Conservation (phyloP, 495 filamentous ascomycete genomes). For the Hypoxylon trugodes region DNA sequence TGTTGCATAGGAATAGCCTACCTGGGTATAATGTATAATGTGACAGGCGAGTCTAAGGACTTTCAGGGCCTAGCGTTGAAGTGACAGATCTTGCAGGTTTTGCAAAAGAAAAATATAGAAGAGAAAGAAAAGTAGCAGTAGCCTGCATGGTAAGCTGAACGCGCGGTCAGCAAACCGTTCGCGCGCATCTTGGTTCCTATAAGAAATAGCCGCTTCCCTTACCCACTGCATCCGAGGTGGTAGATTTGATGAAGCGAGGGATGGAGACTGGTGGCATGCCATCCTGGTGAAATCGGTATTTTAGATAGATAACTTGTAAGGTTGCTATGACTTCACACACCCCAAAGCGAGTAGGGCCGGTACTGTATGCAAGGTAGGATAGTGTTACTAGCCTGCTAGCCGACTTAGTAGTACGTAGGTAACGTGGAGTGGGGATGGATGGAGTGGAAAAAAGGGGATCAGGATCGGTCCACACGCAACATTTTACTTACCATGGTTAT, state of each 20-base stretch:
- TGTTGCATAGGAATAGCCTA: conserved; percentile 17
- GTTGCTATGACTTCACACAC: conserved; percentile 14
- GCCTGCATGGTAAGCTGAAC: conserved; percentile 25
- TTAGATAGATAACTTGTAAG: conserved; percentile 19
- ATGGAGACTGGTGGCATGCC: background rate
- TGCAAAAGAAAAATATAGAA: too few species aligned
- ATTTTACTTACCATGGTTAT: conserved; percentile 23
- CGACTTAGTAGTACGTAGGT: too few species aligned
- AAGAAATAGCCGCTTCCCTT: conserved; percentile 37
- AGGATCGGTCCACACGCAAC: conserved; percentile 10
- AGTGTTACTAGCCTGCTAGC: too few species aligned
- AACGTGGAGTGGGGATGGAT: conserved; percentile 19
- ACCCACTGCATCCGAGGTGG: conserved; percentile 29
- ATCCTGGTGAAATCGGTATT: conserved; percentile 17
- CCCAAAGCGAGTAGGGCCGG: conserved; percentile 21
- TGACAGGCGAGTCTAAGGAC: too few species aligned
- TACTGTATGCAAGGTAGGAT: conserved; percentile 19
- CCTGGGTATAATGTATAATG: too few species aligned
- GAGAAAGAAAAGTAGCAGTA: background rate
- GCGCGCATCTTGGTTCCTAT: conserved; percentile 17
- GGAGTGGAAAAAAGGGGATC: conserved; percentile 26
- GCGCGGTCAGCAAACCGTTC: conserved; percentile 35
- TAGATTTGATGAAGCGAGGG: conserved; percentile 1
- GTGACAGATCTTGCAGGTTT: conserved; percentile 35
- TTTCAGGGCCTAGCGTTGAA: conserved; percentile 33